Conservation (phyloP, 495 filamentous ascomycete genomes). For the Hypoxylon lienhwacheense region DNA sequence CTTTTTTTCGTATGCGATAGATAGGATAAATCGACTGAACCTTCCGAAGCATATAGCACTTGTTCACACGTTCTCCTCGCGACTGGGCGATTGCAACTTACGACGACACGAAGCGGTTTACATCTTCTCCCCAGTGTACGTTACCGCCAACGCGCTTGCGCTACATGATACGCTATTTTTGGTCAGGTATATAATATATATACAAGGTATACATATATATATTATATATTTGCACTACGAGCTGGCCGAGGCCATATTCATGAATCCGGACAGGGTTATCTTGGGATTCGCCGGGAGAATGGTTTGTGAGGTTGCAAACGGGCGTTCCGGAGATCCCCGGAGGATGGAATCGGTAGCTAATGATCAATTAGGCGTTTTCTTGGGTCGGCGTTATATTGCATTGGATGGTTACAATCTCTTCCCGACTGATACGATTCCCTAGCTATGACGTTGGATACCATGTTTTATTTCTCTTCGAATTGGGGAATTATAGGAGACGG, state of each 20-base stretch:
- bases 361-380: slow-evolving; percentile 20
- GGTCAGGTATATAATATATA: too few species aligned
- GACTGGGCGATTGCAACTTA: slow-evolving; percentile 23
- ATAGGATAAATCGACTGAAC: slow-evolving; percentile 37
- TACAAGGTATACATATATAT: too few species aligned
- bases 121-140: slow-evolving; percentile 7
- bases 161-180: slow-evolving; percentile 11
- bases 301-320: slow-evolving; percentile 12
- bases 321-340: slow-evolving; percentile 7
- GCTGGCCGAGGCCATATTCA: slow-evolving; percentile 16
- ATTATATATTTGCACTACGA: slow-evolving; percentile 10
- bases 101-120: slow-evolving; percentile 20
- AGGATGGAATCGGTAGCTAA: slow-evolving; percentile 9
- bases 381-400: slow-evolving; percentile 29
- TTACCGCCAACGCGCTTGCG: slow-evolving; percentile 9
- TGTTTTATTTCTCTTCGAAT: slow-evolving; percentile 19
- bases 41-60: slow-evolving; percentile 43
- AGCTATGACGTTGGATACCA: slow-evolving; percentile 39
- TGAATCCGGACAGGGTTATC: slow-evolving; percentile 10
- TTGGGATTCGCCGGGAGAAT: slow-evolving; percentile 13
- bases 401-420: slow-evolving; percentile 21
- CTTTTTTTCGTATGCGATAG: slow-evolving; percentile 11
- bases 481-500: slow-evolving; percentile 13
- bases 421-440: slow-evolving; percentile 35
- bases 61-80: slow-evolving; percentile 28